Evolutionary conservation across 139 green algal genomes (phyloP), one percentile per base, ranked within the genome.

Genomic region (Klebsormidium nitens): DNA sequence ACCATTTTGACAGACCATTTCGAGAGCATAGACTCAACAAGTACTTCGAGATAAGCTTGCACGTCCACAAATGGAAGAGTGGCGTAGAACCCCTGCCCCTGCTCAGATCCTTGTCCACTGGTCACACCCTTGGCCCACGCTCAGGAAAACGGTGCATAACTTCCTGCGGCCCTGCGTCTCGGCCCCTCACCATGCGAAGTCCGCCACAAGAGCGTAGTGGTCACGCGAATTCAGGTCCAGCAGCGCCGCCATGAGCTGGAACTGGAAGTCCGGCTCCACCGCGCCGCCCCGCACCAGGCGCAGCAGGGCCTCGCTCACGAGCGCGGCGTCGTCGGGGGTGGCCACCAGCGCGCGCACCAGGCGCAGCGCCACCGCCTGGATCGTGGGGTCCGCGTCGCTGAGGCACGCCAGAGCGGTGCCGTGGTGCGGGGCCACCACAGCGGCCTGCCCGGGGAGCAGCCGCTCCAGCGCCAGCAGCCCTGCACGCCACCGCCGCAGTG

Each of bases 101-200:
- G n/a, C n/a, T n/a, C n/a, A n/a, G n/a, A n/a, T n/a, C n/a, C n/a
- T n/a, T n/a, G n/a, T n/a, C n/a, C n/a, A n/a, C n/a, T n/a, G n/a
- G n/a, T n/a, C n/a, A n/a, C n/a, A n/a, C n/a, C n/a, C n/a, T n/a
- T n/a, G n/a, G n/a, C n/a, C n/a, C n/a, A n/a, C n/a, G n/a, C n/a
- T n/a, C n/a, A n/a, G n/a, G n/a, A n/a, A n/a, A n/a, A n/a, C n/a
- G n/a, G n/a, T n/a, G n/a, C n/a, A n/a, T n/a, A n/a, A n/a, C n/a
- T n/a, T n/a, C n/a, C n/a, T n/a, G n/a, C n/a, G n/a, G n/a, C n/a
- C n/a, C n/a, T n/a, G n/a, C n/a, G n/a, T n/a, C n/a, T n/a, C n/a
- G n/a, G n/a, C n/a, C n/a, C n/a, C n/a, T n/a, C n/a, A 85, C 79
- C 76, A 83, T 32, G 46, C 65, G 40, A 80, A 80, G 66, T 85